Evolutionary conservation across 345 rosid species (phyloP), one percentile per base, ranked within the genome.

Genomic region (Acer campestre): DNA sequence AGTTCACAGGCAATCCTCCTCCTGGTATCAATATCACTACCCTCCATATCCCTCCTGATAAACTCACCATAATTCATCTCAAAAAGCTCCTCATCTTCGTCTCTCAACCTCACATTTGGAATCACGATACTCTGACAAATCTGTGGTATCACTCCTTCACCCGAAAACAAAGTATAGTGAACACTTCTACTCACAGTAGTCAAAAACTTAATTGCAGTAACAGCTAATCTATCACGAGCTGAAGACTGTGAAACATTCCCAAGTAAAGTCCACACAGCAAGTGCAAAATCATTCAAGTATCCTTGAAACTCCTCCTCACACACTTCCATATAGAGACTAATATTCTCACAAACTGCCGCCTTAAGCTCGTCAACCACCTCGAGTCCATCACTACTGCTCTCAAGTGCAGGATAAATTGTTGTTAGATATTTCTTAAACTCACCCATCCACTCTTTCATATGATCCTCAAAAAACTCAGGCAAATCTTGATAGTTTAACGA

Each of bases 21-120:
- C 81, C 95, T 90, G 4, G 98, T 96, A 46, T 96, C 99, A 80
- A 91, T 85, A 84, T 96, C 99, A 77, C 99, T 96, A 56, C 98
- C 98, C 78, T 96, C 99, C 99, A 94, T 96, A 79, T 96, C 99
- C 80, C 99, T 92, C 83, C 98, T 89, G 71, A 96, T 90, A 75
- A 94, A 96, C 90, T 96, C 99, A 11, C 93, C 83, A 66, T 88
- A 96, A 75, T 96, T 96, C 97, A 92, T 25, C 27, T 25, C 27
- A 25, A 25, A 25, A 25, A 25, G 27, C 27, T 25, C 27, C 27
- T 25, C 27, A 25, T 25, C 27, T 25, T 25, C 27, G 27, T 25
- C 1, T 25, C 27, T 25, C 85, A 91, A 82, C 69, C 91, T 84
- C 76, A 96, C 98, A 86, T 96, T 96, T 2, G 97, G 98, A 78